Base-by-base conservation (phyloP, 2,329 filamentous ascomycete species). In the Hypoxylon sp. region DNA sequence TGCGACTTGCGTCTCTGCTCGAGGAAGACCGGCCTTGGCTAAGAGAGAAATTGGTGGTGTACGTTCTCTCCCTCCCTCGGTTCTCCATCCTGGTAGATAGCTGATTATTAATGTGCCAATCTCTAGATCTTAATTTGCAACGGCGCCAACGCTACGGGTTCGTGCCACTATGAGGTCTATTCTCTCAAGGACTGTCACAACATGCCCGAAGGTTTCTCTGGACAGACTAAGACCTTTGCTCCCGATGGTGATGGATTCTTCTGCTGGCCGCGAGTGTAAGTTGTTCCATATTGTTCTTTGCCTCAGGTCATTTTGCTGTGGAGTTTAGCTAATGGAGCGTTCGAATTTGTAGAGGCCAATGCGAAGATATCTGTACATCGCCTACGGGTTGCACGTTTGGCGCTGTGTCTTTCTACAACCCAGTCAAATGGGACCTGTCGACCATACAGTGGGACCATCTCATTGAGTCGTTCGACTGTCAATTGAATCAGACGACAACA, bases 301-400 rank as follows among this genome's bases (percentile, higher is more conserved):
- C 34, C 41, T 23, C 45, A 36, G 6, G 28, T 9, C 7, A 36
- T 41, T 23, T 25, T 19, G 28, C 10, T 10, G 32, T 25, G 32
- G 21, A 59, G n/a, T 10, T 25, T 17, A 43, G 46, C 67, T 67
- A 59, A 69, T 45, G 19, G 17, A 34, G 2, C 1, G 23, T n/a
- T 49, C 23, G 23, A 4, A 45, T 5, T 32, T 49, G 80, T 65
- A 74, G 80, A 6, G 72, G 73, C 58, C 60, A 74, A 23, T 87
- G 85, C 73, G 77, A 76, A 34, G 77, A 75, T 21, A 77, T 81
- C 65, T 87, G 85, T 80, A 82, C 57, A 3, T 85, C 84, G 50
- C 84, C 84, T 2, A 83, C 81, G 48, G 85, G 85, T 36, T 87
- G 85, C 77, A 86, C 85, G 0, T 80, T 85, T 64, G 85, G 85